These are phyloP conservation scores for Casuarina glauca DNA, from an alignment of 306 rosid species.

Conservation along the genomic window DNA sequence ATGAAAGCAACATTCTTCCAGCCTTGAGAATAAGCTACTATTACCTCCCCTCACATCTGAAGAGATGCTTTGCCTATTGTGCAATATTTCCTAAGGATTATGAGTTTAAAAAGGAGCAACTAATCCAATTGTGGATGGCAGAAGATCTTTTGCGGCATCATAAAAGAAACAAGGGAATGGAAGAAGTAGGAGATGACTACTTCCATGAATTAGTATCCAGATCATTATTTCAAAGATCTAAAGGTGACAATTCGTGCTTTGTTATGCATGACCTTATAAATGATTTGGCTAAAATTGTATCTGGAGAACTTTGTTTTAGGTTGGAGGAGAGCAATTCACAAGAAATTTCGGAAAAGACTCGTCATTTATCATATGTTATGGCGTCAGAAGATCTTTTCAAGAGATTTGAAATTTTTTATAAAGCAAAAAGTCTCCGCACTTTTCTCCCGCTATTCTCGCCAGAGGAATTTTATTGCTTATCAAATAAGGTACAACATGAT, in stretches of 20 bases:
- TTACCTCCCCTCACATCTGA: constrained; percentile 31
- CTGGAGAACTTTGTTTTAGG: constrained; percentile 26
- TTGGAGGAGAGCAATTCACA: constrained; percentile 15
- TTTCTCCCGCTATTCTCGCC: constrained; percentile 5
- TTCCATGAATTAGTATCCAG: constrained; percentile 35
- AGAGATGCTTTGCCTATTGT: constrained; percentile 40
- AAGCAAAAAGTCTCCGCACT: constrained; percentile 4
- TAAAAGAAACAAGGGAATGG: constrained; percentile 16
- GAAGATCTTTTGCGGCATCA: constrained; percentile 29
- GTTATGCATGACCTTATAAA: constrained; percentile 39
- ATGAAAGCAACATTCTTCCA: constrained; percentile 15
- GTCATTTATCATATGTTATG: constrained; percentile 20
- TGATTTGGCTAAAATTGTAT: constrained; percentile 33
- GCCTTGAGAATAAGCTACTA: constrained; percentile 33
- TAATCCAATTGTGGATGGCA: constrained; percentile 30
- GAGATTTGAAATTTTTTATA: constrained; percentile 1
- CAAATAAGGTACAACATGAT: neutral
- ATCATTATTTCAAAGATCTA: constrained; percentile 27
- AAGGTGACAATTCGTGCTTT: neutral
- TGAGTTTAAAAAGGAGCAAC: neutral
- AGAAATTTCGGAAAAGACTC: constrained; percentile 12
- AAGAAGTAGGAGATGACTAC: constrained; percentile 29
- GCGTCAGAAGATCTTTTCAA: constrained; percentile 5
- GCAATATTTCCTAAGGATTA: constrained; percentile 32
- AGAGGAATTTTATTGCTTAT: constrained; percentile 9